Conservation (phyloP, 306 rosid genomes). For the Vigna trinervia region DNA sequence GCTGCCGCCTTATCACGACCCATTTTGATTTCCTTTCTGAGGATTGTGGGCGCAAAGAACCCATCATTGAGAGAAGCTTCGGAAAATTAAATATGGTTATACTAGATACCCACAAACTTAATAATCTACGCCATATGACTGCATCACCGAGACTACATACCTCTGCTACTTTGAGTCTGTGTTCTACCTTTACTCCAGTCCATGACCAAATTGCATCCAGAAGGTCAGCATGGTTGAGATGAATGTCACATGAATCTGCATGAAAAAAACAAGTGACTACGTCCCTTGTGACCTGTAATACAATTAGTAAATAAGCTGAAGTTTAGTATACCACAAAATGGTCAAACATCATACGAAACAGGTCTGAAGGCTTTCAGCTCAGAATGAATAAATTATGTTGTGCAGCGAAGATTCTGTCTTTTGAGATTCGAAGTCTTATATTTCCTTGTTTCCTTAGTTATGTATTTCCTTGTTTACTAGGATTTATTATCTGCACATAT, state of each 20-base stretch:
- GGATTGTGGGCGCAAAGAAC: slow-evolving; percentile 94
- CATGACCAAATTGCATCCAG: slow-evolving; percentile 96
- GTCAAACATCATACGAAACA: slow-evolving; percentile 11
- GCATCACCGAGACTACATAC: slow-evolving; percentile 55
- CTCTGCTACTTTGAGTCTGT: slow-evolving; percentile 93
- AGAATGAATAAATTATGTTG: slow-evolving; percentile 31
- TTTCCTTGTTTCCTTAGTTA: neutral
- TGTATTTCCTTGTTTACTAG: slow-evolving; percentile 7
- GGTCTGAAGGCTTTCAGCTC: slow-evolving; percentile 31
- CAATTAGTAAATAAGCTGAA: slow-evolving; percentile 29
- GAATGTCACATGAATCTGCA: slow-evolving; percentile 80
- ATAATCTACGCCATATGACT: slow-evolving; percentile 30
- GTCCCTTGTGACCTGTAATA: slow-evolving; percentile 84
- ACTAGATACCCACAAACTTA: slow-evolving; percentile 37
- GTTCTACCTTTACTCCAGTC: slow-evolving; percentile 86
- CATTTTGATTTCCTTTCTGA: slow-evolving; percentile 85
- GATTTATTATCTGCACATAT: neutral
- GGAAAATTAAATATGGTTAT: slow-evolving; percentile 47
- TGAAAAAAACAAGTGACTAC: slow-evolving; percentile 64
- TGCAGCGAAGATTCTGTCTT: slow-evolving; percentile 11
- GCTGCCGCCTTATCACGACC: slow-evolving; percentile 92
- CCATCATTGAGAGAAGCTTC: slow-evolving; percentile 93
- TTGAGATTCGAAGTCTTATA: neutral
- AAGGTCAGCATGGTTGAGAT: slow-evolving; percentile 85
- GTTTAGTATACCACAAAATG: slow-evolving; percentile 21